Conservation (phyloP, 1,139 yeast genomes). For the Spathaspora sp. region DNA sequence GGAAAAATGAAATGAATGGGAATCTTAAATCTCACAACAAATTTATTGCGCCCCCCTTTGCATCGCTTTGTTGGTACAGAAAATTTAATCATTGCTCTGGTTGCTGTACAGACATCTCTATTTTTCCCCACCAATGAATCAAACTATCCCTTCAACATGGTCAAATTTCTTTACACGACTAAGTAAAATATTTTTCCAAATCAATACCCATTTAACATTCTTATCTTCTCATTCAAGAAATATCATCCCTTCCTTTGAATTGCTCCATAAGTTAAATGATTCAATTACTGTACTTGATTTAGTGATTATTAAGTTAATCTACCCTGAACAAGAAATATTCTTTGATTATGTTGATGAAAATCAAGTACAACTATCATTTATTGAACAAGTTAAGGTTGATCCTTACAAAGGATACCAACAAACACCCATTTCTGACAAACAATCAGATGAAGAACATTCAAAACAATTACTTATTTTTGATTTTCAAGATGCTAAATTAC, state of each 20-base stretch:
- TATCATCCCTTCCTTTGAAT: conserved; percentile 40
- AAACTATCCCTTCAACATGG: conserved; percentile 9
- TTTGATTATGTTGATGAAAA: conserved; percentile 73
- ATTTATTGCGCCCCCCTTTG: neutral
- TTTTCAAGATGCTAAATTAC: conserved; percentile 65
- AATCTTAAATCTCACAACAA: neutral
- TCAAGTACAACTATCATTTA: conserved; percentile 44
- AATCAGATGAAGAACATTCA: conserved; percentile 26
- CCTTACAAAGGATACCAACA: conserved; percentile 49
- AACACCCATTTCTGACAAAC: conserved; percentile 31
- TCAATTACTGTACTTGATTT: conserved; percentile 48
- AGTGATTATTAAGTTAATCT: conserved; percentile 59
- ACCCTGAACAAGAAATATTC: conserved; percentile 68
- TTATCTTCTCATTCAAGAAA: conserved; percentile 42
- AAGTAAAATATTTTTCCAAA: conserved; percentile 25
- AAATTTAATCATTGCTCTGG: too few species aligned
- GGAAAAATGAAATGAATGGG: too few species aligned
- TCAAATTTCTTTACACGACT: conserved; percentile 17
- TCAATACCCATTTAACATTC: conserved; percentile 46
- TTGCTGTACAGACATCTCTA: too few species aligned
- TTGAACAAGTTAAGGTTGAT: conserved; percentile 32
- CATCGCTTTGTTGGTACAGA: neutral
- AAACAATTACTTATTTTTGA: conserved; percentile 68
- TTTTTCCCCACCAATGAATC: too few species aligned
- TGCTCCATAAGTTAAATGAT: conserved; percentile 31